Base-by-base conservation (phyloP, 2,329 filamentous ascomycete genomes). In the Pseudocercospora vitis region DNA sequence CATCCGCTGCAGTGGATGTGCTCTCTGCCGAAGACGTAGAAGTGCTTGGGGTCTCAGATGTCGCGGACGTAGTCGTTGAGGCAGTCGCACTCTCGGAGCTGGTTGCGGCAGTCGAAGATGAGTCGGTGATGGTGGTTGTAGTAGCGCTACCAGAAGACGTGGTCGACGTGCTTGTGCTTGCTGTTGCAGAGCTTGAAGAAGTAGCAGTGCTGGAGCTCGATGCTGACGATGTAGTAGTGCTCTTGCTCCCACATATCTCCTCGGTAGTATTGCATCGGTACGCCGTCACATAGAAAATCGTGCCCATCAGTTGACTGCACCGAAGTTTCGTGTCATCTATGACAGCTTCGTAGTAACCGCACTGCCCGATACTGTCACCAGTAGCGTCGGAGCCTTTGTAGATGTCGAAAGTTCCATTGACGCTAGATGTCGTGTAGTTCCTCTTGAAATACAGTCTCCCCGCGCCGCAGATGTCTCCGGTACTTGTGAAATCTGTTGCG, bases 361-460 rank as follows among this genome's bases (percentile, higher is more conserved):
- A 58, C 9, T 42, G 24, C 1, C 55, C 52, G 40, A 58, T 45
- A 23, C 35, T 44, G n/a, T 58, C 51, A 11, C 48, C 48, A 18
- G 33, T 49, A 11, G 48, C 21, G 18, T 58, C 55, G 3, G 31
- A 44, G 35, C 52, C 55, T 19, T 55, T 54, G 44, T 45, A 55
- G 12, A 58, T 55, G 28, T 52, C 45, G 26, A 55, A 55, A 7
- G 55, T 58, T 12, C 55, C 52, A 44, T 58, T 58, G 3, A 35
- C 35, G 26, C 42, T 52, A n/a, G 32, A 31, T 7, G 21, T 23
- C 3, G 52, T 55, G 18, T 52, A 45, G 24, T 55, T 52, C 1
- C 52, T 48, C 23, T 51, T 8, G 44, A 50, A 58, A 24, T 42
- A 54, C 9, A 58, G 48, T 32, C 28, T 28, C 3, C 39, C 52